Percentiles rank a stretch among this genome's conserved stretches.
These are phyloP conservation scores for Guadua angustifolia DNA, from an alignment of 176 grass and related monocot species.

Conservation along the genomic window DNA sequence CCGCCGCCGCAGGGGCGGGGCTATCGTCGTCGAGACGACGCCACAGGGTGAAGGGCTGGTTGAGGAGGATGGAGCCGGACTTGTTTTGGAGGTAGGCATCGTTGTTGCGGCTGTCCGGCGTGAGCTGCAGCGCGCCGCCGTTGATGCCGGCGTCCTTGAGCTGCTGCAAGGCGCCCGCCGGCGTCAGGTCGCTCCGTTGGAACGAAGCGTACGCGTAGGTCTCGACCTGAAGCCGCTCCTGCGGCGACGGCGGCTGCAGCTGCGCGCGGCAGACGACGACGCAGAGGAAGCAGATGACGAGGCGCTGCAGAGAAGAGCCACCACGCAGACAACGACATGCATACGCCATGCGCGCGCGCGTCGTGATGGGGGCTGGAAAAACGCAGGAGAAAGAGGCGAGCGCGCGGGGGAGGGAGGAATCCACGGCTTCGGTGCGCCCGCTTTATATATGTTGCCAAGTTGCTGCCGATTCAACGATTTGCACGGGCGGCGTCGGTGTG, in stretches of 20 bases:
- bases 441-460: background rate
- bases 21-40: background rate
- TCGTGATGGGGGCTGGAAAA: background rate
- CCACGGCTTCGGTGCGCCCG: background rate
- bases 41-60: conserved; percentile 48
- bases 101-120: conserved; percentile 39
- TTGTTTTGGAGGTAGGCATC: conserved; percentile 12
- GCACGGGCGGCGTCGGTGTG: background rate
- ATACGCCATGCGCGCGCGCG: conserved; percentile 31
- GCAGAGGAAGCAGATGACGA: background rate
- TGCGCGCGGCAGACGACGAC: background rate
- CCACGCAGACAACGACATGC: background rate
- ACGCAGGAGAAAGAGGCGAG: background rate
- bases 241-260: conserved; percentile 11
- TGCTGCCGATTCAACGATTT: background rate
- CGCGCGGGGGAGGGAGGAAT: background rate
- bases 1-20: no score
- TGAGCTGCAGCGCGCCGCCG: conserved; percentile 61
- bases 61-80: conserved; percentile 54
- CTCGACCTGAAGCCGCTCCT: background rate
- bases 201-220: conserved; percentile 41
- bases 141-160: conserved; percentile 17
- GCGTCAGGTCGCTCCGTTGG: background rate
- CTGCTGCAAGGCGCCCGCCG: background rate
- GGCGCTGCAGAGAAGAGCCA: conserved; percentile 21